A percentile compares a stretch with the other conserved stretches of the same genome.
Conservation (phyloP, 1,139 yeast genomes). For the Kodamaea anthophila region DNA sequence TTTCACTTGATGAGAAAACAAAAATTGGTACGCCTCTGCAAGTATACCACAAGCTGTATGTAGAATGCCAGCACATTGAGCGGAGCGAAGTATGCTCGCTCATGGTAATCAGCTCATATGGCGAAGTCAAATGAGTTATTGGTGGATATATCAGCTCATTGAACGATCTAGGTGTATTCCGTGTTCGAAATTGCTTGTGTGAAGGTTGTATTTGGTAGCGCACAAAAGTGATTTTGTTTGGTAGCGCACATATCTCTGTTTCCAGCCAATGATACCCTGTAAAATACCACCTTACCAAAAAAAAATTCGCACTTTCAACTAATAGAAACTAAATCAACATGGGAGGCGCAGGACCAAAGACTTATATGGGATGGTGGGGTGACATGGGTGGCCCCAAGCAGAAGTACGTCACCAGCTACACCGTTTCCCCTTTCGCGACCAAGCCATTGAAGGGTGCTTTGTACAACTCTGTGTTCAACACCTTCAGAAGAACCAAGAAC, state of each 20-base stretch:
- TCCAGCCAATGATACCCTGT: conserved; percentile 10
- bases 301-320: conserved; percentile 5
- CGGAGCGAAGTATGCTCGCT: too few species aligned
- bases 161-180: too few species aligned
- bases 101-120: too few species aligned
- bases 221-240: conserved; percentile 1
- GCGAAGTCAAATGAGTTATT: too few species aligned
- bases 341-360: conserved; percentile 64
- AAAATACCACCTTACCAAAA: conserved; percentile 6
- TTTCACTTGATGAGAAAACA: too few species aligned
- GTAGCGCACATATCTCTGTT: conserved; percentile 2
- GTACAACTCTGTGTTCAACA: conserved; percentile 85
- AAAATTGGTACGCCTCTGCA: too few species aligned
- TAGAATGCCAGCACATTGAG: too few species aligned
- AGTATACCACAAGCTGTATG: too few species aligned
- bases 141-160: too few species aligned
- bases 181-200: too few species aligned
- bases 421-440: conserved; percentile 92
- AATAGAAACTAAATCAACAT: conserved; percentile 21
- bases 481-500: conserved; percentile 87
- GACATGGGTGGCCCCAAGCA: conserved; percentile 78
- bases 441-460: conserved; percentile 84
- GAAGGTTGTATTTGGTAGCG: not conserved
- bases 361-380: conserved; percentile 99
- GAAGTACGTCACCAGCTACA: conserved; percentile 77